Conservation (phyloP, 139 green algal genomes). For the Trebouxia sp. region DNA sequence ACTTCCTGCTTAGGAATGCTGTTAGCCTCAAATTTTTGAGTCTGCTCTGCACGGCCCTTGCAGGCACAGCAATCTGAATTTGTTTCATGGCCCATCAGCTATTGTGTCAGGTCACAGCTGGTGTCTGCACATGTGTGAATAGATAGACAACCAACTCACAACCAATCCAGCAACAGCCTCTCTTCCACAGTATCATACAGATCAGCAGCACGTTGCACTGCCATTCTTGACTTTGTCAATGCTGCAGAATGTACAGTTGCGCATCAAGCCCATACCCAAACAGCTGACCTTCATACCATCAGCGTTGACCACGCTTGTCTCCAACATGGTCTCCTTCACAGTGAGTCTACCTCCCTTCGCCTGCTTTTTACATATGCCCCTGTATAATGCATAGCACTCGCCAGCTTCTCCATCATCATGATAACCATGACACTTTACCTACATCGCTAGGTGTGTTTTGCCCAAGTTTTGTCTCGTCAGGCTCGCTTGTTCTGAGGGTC, state of each 20-base stretch:
- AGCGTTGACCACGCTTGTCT: not conserved
- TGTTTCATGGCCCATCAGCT: not conserved
- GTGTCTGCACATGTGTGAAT: not conserved
- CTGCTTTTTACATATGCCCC: not conserved
- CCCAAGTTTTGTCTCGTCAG: too few relatives aligned
- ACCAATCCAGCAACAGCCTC: not conserved
- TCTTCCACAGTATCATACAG: not conserved
- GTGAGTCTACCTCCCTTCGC: not conserved
- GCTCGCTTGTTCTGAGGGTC: too few relatives aligned
- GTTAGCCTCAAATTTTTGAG: not conserved
- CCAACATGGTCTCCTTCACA: conserved; percentile 26
- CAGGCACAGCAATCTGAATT: not conserved
- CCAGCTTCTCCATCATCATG: too few relatives aligned
- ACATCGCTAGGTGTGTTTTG: too few relatives aligned
- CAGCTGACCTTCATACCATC: conserved; percentile 18
- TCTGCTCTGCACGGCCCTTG: not conserved
- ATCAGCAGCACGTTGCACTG: too few relatives aligned
- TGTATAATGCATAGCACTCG: not conserved
- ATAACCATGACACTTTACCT: too few relatives aligned
- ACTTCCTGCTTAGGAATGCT: not conserved
- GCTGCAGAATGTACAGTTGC: conserved; percentile 19
- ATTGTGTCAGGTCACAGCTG: not conserved
- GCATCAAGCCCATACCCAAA: conserved; percentile 29
- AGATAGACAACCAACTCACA: not conserved
- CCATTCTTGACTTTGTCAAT: not conserved